Base-by-base conservation (phyloP, 1,284 basidiomycete species). In the Ceratobasidium papillatum region DNA sequence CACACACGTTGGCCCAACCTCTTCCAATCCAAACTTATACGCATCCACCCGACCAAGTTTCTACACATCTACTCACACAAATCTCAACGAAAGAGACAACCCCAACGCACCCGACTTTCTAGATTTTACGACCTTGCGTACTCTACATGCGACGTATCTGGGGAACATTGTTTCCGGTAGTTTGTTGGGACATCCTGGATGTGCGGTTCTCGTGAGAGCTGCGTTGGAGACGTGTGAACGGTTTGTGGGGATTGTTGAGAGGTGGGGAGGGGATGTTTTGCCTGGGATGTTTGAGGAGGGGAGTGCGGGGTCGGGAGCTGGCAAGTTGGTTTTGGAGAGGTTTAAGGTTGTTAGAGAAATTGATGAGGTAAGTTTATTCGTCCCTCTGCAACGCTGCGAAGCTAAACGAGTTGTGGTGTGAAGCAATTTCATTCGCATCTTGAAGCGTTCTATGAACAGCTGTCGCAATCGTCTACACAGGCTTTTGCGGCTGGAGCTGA, bases 231-330 rank as follows among this genome's bases (percentile, higher is more conserved):
- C 91, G 2, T 96, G 94, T 80, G 93, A 94, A 80, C 86, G 89
- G 8, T 94, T 97, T 79, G 91, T 91, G 17, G 93, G 89, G 8
- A 88, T 94, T 75, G 88, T 96, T 0, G 94, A 96, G 81, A 84
- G 94, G 61, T 97, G 95, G 95, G 93, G 93, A n/a, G 95, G 94
- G 0, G 94, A 96, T 79, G 89, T 96, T 2, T 84, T 96, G 0
- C 95, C 95, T 11, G 92, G 91, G 0, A 84, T 96, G 52, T 82
- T 96, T 49, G 90, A 90, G 76, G 94, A 95, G 78, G 93, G 92
- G 30, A 92, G 90, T 79, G 80, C 92, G 61, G 84, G 85, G 3
- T 80, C 80, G 3, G 87, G 87, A 17, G 84, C 83, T 19, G 86
- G 85, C 73, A 84, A 84, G 49, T 85, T 91, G 86, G 91, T 95